phyloP scores from a whole-genome alignment of 1,284 basidiomycete genomes.

The Pholiota adiposa region DNA sequence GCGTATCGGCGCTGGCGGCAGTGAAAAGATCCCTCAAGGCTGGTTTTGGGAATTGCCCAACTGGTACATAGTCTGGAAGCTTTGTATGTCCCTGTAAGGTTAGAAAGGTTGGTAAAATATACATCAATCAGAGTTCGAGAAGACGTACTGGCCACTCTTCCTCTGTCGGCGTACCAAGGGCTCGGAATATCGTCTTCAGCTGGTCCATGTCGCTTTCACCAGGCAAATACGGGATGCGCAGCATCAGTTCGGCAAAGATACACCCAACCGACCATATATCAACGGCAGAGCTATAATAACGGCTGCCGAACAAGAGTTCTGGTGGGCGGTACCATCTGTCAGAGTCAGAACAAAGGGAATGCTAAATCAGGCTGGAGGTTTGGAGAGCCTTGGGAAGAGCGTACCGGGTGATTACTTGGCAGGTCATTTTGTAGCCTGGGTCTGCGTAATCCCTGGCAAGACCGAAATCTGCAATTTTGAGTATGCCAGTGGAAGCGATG shows the following conservation, averaged over 20 bases:
- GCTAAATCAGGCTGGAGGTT: not conserved
- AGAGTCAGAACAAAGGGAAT: conserved; percentile 7
- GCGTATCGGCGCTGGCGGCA: conserved; percentile 85
- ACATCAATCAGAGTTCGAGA: not conserved
- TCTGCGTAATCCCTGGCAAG: conserved; percentile 95
- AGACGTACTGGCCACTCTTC: conserved; percentile 90
- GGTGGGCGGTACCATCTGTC: conserved; percentile 96
- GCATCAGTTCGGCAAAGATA: conserved; percentile 95
- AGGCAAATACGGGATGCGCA: conserved; percentile 91
- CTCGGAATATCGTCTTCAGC: conserved; percentile 92
- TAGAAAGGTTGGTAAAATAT: conserved; percentile 3
- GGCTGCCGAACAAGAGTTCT: conserved; percentile 87
- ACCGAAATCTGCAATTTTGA: conserved; percentile 99
- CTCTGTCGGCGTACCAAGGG: conserved; percentile 94
- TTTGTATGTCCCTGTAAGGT: conserved; percentile 77
- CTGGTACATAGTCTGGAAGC: conserved; percentile 87
- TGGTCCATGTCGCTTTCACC: conserved; percentile 98
- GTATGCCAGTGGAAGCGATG: conserved; percentile 87
- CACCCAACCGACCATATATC: conserved; percentile 97
- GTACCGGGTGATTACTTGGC: conserved; percentile 95
- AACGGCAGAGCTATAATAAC: conserved; percentile 87
- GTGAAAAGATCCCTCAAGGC: conserved; percentile 88
- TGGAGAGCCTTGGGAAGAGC: conserved; percentile 7
- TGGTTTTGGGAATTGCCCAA: conserved; percentile 83
- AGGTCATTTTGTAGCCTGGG: conserved; percentile 95